Conservation (phyloP, 2,329 filamentous ascomycete species). For the Colletotrichum cordylinicola region DNA sequence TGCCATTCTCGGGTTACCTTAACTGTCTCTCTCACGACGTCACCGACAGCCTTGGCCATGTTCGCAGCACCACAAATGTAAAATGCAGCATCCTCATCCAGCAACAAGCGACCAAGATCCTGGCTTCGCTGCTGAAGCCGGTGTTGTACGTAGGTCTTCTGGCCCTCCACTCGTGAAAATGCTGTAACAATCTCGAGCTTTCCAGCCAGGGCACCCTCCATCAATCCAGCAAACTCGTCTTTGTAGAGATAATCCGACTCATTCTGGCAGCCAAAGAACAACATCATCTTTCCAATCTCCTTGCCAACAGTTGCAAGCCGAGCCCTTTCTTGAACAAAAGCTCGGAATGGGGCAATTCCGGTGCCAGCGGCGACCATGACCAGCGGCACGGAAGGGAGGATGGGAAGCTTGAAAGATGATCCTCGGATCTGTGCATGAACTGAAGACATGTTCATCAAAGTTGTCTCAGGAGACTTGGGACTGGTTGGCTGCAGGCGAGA, state of each 20-base stretch:
- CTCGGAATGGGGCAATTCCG: constrained; percentile 48
- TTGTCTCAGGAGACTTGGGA: background rate
- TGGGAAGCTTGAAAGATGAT: constrained; percentile 52
- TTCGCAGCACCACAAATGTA: background rate
- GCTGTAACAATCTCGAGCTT: background rate
- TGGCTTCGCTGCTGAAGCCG: background rate
- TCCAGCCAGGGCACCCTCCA: background rate
- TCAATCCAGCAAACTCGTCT: background rate
- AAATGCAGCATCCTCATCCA: background rate
- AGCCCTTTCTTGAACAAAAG: constrained; percentile 20
- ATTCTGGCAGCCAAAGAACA: background rate
- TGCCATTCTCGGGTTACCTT: background rate
- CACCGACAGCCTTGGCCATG: background rate
- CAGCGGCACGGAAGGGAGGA: constrained; percentile 46
- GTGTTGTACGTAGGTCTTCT: background rate
- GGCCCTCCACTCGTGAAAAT: background rate
- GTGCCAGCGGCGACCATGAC: constrained; percentile 59
- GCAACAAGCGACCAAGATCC: background rate
- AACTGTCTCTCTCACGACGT: background rate
- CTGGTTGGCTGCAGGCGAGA: background rate
- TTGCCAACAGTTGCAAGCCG: background rate
- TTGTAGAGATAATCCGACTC: background rate
- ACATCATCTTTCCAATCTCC: background rate
- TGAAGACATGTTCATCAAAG: background rate
- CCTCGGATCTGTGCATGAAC: background rate